Evolutionary conservation across 2,329 filamentous ascomycete genomes (phyloP), one percentile per base, ranked within the genome.

Genomic region (Phoma sp.): DNA sequence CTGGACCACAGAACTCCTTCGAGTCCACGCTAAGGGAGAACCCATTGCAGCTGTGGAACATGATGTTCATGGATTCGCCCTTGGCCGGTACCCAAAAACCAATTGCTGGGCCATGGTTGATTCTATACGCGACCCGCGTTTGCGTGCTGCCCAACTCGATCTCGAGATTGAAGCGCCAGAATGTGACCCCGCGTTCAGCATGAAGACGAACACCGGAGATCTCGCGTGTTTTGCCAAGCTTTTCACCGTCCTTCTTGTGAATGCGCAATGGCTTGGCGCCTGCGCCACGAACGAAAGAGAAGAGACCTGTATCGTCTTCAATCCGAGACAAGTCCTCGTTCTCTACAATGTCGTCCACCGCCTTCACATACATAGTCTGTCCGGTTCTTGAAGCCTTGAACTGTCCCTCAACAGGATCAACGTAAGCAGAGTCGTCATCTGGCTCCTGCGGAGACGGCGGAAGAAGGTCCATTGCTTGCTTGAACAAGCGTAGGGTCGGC

Each of bases 21-120:
- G 92, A 80, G 59, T 96, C 88, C 22, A 90, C 90, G 52, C 85
- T 89, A 46, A 89, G 75, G 65, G 91, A 94, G 80, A 99, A 99
- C 2, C 96, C 95, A 73, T 99, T 99, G 80, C 95, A 96, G 73
- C 90, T 96, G 78, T 98, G 86, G 78, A 97, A 99, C 92, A 98
- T 96, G 73, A 97, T 91, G 77, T 98, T 97, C 95, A 99, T 99
- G 2, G 90, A 85, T 73, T 96, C 84, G 15, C 87, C 89, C 44
- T 83, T 85, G 29, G 89, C 89, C 5, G 96, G 95, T 0, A 99
- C 92, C 94, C 95, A 99, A 74, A 99, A 99, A 1, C 89, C 91
- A 47, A 91, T 87, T 2, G 91, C 86, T 6, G 94, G 93, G 0
- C 95, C 94, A 41, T 88, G 84, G 70, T 99, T 99, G 79, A 99